phyloP scores from a whole-genome alignment of 345 rosid genomes.

The Orychophragmus violaceus region DNA sequence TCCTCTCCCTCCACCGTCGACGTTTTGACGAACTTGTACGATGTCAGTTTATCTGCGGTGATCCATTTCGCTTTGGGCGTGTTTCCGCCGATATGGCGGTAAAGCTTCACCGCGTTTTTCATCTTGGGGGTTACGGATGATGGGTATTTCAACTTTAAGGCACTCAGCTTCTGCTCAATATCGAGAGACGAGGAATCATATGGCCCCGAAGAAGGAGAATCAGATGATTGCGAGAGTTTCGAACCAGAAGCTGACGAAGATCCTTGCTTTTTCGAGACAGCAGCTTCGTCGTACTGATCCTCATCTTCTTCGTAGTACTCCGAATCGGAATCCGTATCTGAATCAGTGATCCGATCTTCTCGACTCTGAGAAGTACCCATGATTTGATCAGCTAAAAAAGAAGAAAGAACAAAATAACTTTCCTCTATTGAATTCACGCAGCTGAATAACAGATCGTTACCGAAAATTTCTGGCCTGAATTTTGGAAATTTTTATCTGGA shows the following conservation, averaged over 20 bases:
- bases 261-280: slow-evolving; percentile 16
- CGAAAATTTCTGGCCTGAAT: background rate
- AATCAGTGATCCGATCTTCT: slow-evolving; percentile 47
- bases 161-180: slow-evolving; percentile 55
- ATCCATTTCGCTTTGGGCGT: slow-evolving; percentile 85
- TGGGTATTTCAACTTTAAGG: slow-evolving; percentile 55
- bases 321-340: slow-evolving; percentile 40
- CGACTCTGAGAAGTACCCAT: slow-evolving; percentile 79
- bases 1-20: slow-evolving; percentile 23
- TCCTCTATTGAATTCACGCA: background rate
- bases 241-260: slow-evolving; percentile 34
- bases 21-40: slow-evolving; percentile 47
- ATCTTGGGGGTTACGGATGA: slow-evolving; percentile 25
- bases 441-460: background rate
- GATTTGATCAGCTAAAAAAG: slow-evolving; percentile 1
- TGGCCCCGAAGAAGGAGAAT: slow-evolving; percentile 32
- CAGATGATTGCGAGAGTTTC: background rate
- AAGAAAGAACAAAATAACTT: background rate
- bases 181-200: slow-evolving; percentile 32
- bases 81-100: slow-evolving; percentile 76
- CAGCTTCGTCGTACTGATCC: slow-evolving; percentile 37
- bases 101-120: slow-evolving; percentile 65
- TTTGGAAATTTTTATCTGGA: background rate
- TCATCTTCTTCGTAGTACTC: slow-evolving; percentile 38
- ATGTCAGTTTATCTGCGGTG: slow-evolving; percentile 48